Percentiles rank a stretch among this genome's conserved stretches.
Evolutionary conservation across 768 basidiomycete genomes (phyloP).

Genomic region (Suillus paluster): DNA sequence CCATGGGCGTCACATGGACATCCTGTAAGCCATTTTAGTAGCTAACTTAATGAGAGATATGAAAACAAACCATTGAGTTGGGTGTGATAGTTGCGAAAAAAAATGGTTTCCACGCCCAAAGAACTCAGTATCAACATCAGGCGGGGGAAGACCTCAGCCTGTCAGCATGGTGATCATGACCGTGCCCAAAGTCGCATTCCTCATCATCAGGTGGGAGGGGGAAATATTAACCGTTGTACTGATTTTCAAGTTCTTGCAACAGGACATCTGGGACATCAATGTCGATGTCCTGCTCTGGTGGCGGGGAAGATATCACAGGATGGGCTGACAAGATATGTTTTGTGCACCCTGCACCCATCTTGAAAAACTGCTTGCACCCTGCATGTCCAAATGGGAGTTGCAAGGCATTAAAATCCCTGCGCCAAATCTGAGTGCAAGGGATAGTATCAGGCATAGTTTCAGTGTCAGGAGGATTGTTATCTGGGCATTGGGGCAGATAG

Average conservation of each 20-base stretch:
- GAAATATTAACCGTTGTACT: too few relatives aligned
- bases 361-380: conserved; percentile 3
- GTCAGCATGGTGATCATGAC: too few relatives aligned
- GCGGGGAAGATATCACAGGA: conserved; percentile 4
- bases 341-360: conserved; percentile 8
- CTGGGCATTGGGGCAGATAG: too few relatives aligned
- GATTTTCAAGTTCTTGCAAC: too few relatives aligned
- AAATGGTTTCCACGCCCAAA: conserved; percentile 8
- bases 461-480: too few relatives aligned
- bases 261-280: too few relatives aligned
- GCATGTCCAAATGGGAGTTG: conserved; percentile 1
- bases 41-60: neutral
- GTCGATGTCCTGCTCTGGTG: neutral
- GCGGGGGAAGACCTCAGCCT: too few relatives aligned
- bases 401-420: neutral
- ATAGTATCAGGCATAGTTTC: too few relatives aligned
- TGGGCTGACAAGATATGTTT: conserved; percentile 7
- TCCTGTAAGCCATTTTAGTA: conserved; percentile 2
- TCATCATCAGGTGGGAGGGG: too few relatives aligned
- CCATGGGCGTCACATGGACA: conserved; percentile 11
- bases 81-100: conserved; percentile 9
- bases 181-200: too few relatives aligned
- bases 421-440: too few relatives aligned
- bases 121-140: neutral
- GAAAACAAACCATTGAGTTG: conserved; percentile 10